Evolutionary conservation across 1,284 basidiomycete species (phyloP), one percentile per base, ranked within the genome.

Genomic region (Papiliotrema fonsecae): DNA sequence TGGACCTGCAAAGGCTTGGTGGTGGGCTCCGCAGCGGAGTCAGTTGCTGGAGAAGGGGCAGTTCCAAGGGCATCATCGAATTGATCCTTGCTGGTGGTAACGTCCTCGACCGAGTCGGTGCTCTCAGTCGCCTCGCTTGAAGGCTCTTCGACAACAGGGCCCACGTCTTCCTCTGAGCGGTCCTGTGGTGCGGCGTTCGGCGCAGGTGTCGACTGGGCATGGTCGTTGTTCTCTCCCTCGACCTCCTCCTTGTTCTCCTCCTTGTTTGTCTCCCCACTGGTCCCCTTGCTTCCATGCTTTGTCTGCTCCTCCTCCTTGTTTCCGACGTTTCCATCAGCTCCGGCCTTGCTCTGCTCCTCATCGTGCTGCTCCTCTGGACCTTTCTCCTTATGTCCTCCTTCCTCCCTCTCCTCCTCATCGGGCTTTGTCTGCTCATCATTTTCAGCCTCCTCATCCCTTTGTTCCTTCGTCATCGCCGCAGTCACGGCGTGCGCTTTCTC

Each of bases 1-100:
- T 68, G 58, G 10, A 69, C 55, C 40, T 70, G 69, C 19, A 63
- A 42, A 0, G 65, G 61, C 30, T 56, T 44, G 24, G n/a, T n/a
- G n/a, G n/a, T n/a, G n/a, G n/a, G n/a, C n/a, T n/a, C n/a, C n/a
- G n/a, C n/a, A n/a, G n/a, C n/a, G n/a, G n/a, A n/a, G n/a, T n/a
- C n/a, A n/a, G n/a, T n/a, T n/a, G n/a, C n/a, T n/a, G n/a, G n/a
- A n/a, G n/a, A n/a, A n/a, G n/a, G n/a, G n/a, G n/a, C n/a, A n/a
- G n/a, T n/a, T n/a, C n/a, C n/a, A n/a, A n/a, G n/a, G n/a, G n/a
- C n/a, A n/a, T n/a, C n/a, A n/a, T n/a, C n/a, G n/a, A n/a, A n/a
- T n/a, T n/a, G n/a, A n/a, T n/a, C n/a, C 28, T 18, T 25, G 28
- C 16, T 31, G 36, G 14, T 26, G 39, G 19, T 24, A n/a, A 27